Conservation (phyloP, 129 eudicot species). For the Chrysanthemum makinoi region DNA sequence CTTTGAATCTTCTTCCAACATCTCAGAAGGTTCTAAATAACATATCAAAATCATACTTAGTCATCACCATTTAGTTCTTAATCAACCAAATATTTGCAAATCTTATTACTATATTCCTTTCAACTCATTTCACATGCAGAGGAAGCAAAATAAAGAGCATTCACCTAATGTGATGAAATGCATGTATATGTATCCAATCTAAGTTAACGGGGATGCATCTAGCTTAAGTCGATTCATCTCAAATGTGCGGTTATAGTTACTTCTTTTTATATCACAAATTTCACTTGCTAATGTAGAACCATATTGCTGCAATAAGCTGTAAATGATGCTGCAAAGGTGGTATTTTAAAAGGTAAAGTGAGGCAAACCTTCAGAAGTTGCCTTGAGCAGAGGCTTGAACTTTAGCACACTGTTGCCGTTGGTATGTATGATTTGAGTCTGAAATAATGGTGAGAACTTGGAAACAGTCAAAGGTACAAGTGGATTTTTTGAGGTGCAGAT, state of each 20-base stretch:
- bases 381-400: slow-evolving; percentile 25
- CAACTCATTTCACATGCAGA: neutral
- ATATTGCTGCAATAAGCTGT: neutral
- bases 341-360: neutral
- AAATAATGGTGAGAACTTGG: slow-evolving; percentile 23
- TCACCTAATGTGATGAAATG: no score
- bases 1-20: slow-evolving; percentile 88
- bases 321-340: neutral
- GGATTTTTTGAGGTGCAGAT: slow-evolving; percentile 12
- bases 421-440: slow-evolving; percentile 19
- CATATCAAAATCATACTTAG: neutral
- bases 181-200: no score
- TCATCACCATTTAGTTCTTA: neutral
- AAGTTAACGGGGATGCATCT: no score
- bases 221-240: no score
- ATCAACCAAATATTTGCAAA: neutral
- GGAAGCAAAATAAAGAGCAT: neutral
- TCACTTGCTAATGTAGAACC: slow-evolving; percentile 8
- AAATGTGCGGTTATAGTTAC: no score
- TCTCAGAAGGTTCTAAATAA: slow-evolving; percentile 41
- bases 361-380: slow-evolving; percentile 40
- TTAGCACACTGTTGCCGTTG: slow-evolving; percentile 18
- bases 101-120: neutral
- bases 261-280: neutral
- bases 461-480: neutral